Evolutionary conservation across 768 basidiomycete genomes (phyloP).

Genomic region (Megacollybia marginata): DNA sequence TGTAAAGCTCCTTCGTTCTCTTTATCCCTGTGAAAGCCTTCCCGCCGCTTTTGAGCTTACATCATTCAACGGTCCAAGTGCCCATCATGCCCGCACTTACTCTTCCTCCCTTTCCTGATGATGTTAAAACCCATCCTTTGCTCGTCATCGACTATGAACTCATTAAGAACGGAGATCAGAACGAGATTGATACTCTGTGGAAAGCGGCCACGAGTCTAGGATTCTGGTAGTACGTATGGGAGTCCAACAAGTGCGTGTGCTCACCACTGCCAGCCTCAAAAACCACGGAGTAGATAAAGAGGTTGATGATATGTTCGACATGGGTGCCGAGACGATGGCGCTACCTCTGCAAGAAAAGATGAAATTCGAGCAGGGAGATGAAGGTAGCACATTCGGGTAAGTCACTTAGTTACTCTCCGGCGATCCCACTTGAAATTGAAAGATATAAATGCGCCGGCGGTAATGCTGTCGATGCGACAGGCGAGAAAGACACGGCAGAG

Average conservation of each 20-base stretch:
- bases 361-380: neutral
- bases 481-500: conserved; percentile 50
- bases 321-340: conserved; percentile 1
- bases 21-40: too few species aligned
- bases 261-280: neutral
- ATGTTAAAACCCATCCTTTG: conserved; percentile 31
- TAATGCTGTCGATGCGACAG: conserved; percentile 54
- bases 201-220: conserved; percentile 29
- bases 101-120: conserved; percentile 26
- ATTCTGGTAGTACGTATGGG: conserved; percentile 31
- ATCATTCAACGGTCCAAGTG: too few species aligned
- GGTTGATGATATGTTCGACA: conserved; percentile 1
- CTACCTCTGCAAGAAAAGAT: conserved; percentile 9
- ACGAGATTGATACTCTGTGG: conserved; percentile 28
- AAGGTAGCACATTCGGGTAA: conserved; percentile 32
- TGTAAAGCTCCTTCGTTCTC: too few species aligned
- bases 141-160: conserved; percentile 30
- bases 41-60: too few species aligned
- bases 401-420: neutral
- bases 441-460: conserved; percentile 60
- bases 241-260: neutral
- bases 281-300: neutral
- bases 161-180: conserved; percentile 18
- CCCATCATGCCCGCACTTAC: conserved; percentile 1
- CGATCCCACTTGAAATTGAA: neutral